These are phyloP conservation scores for Blumeria hordei DNA, from an alignment of 2,329 filamentous ascomycete species.

Conservation along the genomic window DNA sequence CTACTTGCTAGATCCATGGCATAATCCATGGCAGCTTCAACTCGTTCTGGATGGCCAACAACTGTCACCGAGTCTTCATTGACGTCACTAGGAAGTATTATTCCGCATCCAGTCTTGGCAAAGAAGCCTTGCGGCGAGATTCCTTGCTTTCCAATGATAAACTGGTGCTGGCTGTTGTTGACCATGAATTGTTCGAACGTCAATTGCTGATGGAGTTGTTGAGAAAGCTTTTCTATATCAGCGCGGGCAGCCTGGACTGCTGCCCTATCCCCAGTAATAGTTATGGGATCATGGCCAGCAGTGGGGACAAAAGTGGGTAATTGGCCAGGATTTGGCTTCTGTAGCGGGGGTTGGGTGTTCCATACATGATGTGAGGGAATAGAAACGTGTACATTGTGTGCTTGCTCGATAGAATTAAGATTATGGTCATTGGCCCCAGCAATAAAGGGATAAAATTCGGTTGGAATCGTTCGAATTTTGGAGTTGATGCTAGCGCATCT, in stretches of 20 bases:
- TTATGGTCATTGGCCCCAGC: slow-evolving; percentile 51
- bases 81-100: slow-evolving; percentile 53
- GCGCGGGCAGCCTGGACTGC: slow-evolving; percentile 60
- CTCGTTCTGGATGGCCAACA: slow-evolving; percentile 50
- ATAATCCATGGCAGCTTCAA: slow-evolving; percentile 53
- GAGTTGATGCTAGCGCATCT: slow-evolving; percentile 61
- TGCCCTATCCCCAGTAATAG: slow-evolving; percentile 62
- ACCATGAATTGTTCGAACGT: slow-evolving; percentile 59
- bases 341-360: slow-evolving; percentile 40
- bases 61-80: slow-evolving; percentile 66
- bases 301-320: slow-evolving; percentile 47
- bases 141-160: slow-evolving; percentile 72
- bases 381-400: slow-evolving; percentile 54
- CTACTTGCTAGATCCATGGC: slow-evolving; percentile 72
- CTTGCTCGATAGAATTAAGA: slow-evolving; percentile 42
- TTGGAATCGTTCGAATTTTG: slow-evolving; percentile 60
- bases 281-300: slow-evolving; percentile 50
- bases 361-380: slow-evolving; percentile 65
- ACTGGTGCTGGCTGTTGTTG: slow-evolving; percentile 73
- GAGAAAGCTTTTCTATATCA: slow-evolving; percentile 56
- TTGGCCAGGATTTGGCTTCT: slow-evolving; percentile 34
- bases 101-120: slow-evolving; percentile 67
- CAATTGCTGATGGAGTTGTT: slow-evolving; percentile 52
- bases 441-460: slow-evolving; percentile 91
- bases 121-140: slow-evolving; percentile 69